Evolutionary conservation across 2,329 filamentous ascomycete species (phyloP).

Genomic region (Claviceps arundinis): DNA sequence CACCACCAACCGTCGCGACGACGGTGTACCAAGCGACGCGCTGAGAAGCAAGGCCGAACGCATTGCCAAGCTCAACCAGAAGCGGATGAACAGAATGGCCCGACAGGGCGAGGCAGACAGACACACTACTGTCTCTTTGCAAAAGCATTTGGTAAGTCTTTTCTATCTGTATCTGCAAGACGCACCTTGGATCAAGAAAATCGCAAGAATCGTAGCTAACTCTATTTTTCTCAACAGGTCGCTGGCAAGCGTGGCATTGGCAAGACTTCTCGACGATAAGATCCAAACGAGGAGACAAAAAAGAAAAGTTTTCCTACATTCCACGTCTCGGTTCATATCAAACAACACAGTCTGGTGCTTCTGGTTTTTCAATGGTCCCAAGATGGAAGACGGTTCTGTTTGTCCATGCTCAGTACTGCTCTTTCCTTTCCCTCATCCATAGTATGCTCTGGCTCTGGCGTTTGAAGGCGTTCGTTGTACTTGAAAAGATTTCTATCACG

Average conservation of each 20-base stretch:
- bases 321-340: neutral
- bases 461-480: neutral
- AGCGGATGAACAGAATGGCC: slow-evolving; percentile 98
- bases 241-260: slow-evolving; percentile 88
- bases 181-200: neutral
- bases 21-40: slow-evolving; percentile 58
- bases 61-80: slow-evolving; percentile 79
- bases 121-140: slow-evolving; percentile 66
- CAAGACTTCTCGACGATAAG: slow-evolving; percentile 63
- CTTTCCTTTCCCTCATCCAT: neutral
- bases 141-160: slow-evolving; percentile 75
- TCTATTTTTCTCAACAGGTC: slow-evolving; percentile 37
- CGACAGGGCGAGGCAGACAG: slow-evolving; percentile 94
- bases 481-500: no score
- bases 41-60: slow-evolving; percentile 70
- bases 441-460: neutral
- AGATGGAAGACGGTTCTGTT: no score
- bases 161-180: neutral
- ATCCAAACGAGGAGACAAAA: neutral
- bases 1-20: slow-evolving; percentile 52
- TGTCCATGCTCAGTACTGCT: neutral
- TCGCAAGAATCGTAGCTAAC: slow-evolving; percentile 15
- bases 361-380: no score
- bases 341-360: neutral
- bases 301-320: neutral